Evolutionary conservation across 148 eudicot genomes (phyloP).

Genomic region (Diospyros kaki): DNA sequence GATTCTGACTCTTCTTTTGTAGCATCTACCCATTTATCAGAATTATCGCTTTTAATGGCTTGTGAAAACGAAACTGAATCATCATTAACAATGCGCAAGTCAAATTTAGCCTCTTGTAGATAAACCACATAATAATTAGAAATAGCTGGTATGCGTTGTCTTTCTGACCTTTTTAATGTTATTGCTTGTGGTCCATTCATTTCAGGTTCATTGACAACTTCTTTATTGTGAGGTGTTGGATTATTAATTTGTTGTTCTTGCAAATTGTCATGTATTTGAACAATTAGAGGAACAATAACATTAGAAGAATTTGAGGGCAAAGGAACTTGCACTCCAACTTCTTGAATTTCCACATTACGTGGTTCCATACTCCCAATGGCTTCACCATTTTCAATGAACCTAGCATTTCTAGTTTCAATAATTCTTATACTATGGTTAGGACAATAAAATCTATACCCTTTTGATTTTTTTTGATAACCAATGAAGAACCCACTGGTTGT

Average conservation of each 20-base stretch:
- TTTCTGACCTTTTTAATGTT: neutral
- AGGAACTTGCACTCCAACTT: too few species aligned
- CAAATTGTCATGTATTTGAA: too few species aligned
- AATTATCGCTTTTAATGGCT: neutral
- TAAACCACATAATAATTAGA: neutral
- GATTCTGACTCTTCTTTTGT: neutral
- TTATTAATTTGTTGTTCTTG: neutral
- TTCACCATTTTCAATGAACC: neutral
- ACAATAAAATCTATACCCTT: neutral
- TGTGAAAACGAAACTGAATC: constrained; percentile 3
- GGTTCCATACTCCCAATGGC: neutral
- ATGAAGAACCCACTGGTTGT: constrained; percentile 1
- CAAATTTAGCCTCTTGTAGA: neutral
- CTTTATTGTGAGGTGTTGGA: neutral
- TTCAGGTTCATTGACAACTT: neutral
- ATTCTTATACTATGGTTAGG: neutral
- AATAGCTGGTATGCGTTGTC: neutral
- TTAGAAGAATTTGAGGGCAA: too few species aligned
- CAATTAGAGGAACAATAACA: neutral
- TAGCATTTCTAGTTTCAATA: neutral
- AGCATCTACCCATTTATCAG: neutral
- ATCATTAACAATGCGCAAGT: neutral
- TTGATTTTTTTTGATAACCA: neutral
- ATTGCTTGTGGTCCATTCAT: neutral
- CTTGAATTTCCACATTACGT: neutral